Percentiles rank a stretch among this genome's conserved stretches.
phyloP scores from a whole-genome alignment of 805 yeast species.

The Wickerhamomyces queroliae region DNA sequence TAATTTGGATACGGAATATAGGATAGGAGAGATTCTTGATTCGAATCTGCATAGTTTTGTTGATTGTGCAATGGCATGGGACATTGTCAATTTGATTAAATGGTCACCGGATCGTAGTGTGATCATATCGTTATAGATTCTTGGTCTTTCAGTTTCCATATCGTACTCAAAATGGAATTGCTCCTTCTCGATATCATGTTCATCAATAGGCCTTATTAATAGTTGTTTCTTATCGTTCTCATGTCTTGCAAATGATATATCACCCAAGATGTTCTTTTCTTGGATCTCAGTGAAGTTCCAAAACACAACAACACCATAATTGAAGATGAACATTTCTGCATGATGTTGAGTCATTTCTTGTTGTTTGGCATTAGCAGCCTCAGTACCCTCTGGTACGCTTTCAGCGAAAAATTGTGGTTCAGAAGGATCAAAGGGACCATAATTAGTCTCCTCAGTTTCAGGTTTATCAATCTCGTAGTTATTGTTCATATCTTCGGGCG shows the following conservation, averaged over 20 bases:
- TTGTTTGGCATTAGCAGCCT: constrained; percentile 10
- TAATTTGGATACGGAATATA: constrained; percentile 79
- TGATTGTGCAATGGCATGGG: constrained; percentile 96
- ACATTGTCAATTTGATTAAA: constrained; percentile 83
- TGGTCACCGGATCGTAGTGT: constrained; percentile 89
- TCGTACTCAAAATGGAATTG: constrained; percentile 50
- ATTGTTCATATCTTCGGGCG: constrained; percentile 48
- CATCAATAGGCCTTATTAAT: constrained; percentile 69
- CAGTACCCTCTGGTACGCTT: constrained; percentile 19
- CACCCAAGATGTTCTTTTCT: constrained; percentile 91
- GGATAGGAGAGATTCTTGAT: constrained; percentile 78
- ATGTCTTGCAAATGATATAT: constrained; percentile 51
- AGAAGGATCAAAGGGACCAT: constrained; percentile 75
- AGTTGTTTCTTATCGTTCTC: constrained; percentile 43
- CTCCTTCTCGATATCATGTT: constrained; percentile 90
- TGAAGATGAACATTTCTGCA: constrained; percentile 86
- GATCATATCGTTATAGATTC: constrained; percentile 91
- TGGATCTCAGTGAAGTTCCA: constrained; percentile 95
- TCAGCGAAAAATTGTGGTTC: constrained; percentile 87
- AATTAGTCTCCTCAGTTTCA: constrained; percentile 23
- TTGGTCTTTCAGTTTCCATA: constrained; percentile 51
- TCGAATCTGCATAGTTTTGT: constrained; percentile 90
- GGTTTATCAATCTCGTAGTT: constrained; percentile 31
- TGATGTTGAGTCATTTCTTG: constrained; percentile 32
- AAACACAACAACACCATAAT: constrained; percentile 94